Base-by-base conservation (phyloP, 2,329 filamentous ascomycete genomes). In the Sodiomyces alkalinus region DNA sequence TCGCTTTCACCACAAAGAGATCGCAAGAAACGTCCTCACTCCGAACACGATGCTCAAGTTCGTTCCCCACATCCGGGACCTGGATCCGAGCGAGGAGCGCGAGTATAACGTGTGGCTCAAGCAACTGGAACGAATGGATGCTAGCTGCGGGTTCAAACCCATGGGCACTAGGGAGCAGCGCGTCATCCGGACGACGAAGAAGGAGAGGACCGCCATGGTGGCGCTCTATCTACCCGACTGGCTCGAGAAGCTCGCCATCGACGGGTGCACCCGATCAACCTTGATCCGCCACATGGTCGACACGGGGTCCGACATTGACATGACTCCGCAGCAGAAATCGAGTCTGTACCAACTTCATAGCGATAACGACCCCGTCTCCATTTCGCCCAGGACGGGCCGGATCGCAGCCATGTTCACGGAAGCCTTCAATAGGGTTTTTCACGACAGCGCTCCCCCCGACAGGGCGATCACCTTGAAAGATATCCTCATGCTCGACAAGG, bases 21-120 rank as follows among this genome's bases (percentile, higher is more conserved):
- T 73, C 28, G 57, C 54, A 41, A 69, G 65, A 42, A 73, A 72
- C 31, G 61, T 73, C 19, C 52, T 72, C 17, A 68, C 68, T 1
- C 65, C 67, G 4, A 69, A 71, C 40, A 70, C 67, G 2, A 66
- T 68, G 53, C 53, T 72, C 29, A 69, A 63, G 18, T 73, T 70
- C 41, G 64, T 72, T 10, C 68, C 68, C 10, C 66, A 72, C 43
- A 47, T 73, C 28, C 58, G 64, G 29, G 68, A 74, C 35, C 49
- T 73, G 17, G 60, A 66, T 26, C 61, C 60, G 15, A 59, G 60
- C n/a, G 66, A 71, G 40, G 67, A 70, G 40, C 51, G 53, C 10
- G 57, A 62, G 34, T 71, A 71, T 39, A 60, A 62, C 32, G 46
- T 57, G 12, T 73, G 67, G 66, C 55, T 73, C 9, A 56, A 64